A percentile compares a stretch with the other conserved stretches of the same genome.
phyloP scores from a whole-genome alignment of 257 asterid species.

The Rauvolfia tetraphylla region DNA sequence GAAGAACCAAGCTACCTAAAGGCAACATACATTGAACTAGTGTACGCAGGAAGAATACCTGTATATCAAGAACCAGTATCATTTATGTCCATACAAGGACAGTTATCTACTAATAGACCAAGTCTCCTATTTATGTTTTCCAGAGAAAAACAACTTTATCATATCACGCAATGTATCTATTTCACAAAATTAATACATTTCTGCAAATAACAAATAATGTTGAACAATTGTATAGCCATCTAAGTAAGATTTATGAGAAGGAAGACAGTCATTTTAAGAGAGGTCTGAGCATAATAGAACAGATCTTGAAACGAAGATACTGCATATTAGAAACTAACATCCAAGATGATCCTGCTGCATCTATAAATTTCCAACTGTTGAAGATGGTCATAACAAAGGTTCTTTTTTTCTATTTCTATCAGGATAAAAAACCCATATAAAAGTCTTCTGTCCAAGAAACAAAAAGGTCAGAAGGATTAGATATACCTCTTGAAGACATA shows the following conservation, averaged over 20 bases:
- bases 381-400: not conserved
- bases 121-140: not conserved
- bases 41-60: not conserved
- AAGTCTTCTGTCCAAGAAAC: not conserved
- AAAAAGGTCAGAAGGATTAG: not conserved
- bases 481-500: not conserved
- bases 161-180: not conserved
- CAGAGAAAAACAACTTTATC: not conserved
- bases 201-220: not conserved
- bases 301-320: not conserved
- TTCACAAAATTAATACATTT: not conserved
- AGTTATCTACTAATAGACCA: not conserved
- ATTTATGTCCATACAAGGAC: not conserved
- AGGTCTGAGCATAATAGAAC: not conserved
- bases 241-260: not conserved
- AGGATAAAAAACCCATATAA: not conserved
- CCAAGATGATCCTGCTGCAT: not conserved
- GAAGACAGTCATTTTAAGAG: not conserved
- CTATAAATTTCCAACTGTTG: not conserved
- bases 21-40: not conserved
- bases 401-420: not conserved
- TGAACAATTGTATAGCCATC: not conserved
- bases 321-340: not conserved
- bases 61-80: not conserved
- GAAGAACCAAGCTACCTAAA: not conserved